These are phyloP conservation scores for Pseudotsuga menziesii DNA, from an alignment of 75 land plant species.

Conservation along the genomic window DNA sequence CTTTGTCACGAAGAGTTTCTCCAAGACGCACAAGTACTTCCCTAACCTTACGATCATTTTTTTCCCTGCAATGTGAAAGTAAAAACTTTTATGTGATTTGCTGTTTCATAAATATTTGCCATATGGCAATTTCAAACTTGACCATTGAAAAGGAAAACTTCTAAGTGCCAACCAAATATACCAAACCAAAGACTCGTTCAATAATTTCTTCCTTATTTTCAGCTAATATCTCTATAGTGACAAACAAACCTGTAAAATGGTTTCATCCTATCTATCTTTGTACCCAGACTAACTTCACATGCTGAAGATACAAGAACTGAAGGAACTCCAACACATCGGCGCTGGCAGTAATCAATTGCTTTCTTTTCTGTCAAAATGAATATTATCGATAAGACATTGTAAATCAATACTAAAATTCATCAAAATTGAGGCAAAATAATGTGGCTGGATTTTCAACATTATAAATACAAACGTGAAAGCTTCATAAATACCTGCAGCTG, in stretches of 20 bases:
- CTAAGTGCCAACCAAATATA: neutral
- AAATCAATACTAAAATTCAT: neutral
- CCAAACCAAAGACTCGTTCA: neutral
- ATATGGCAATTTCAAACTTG: neutral
- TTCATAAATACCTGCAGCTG: constrained; percentile 24
- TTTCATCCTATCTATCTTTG: constrained; percentile 39
- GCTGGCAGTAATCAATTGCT: constrained; percentile 44
- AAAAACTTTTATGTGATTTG: neutral
- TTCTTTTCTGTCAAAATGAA: constrained; percentile 21
- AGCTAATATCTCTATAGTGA: neutral
- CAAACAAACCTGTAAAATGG: constrained; percentile 28
- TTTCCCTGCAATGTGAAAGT: neutral
- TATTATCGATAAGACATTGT: neutral
- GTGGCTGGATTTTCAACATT: neutral
- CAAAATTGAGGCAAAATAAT: neutral
- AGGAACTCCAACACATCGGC: constrained; percentile 50
- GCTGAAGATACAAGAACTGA: constrained; percentile 13
- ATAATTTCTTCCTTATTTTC: neutral
- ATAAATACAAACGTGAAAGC: neutral
- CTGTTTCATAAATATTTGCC: neutral
- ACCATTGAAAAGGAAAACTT: neutral
- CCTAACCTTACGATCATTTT: constrained; percentile 7
- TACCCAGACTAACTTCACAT: constrained; percentile 34
- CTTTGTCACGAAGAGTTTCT: constrained; percentile 3
- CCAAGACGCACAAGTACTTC: constrained; percentile 1